Evolutionary conservation across 2,329 filamentous ascomycete species (phyloP).

Genomic region (Diaporthe helianthi): DNA sequence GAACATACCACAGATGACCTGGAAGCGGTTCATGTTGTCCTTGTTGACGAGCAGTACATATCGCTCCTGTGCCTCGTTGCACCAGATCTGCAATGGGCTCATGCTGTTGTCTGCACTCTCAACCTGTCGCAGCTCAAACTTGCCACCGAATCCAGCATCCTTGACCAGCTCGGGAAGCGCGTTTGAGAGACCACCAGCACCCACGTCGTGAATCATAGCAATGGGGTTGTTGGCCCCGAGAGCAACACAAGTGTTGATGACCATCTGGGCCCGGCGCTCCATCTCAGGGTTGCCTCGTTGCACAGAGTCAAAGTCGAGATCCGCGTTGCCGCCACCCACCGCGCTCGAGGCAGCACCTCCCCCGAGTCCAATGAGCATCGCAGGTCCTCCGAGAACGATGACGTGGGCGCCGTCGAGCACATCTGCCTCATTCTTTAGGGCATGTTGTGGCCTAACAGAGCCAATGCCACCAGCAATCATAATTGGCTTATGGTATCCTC

Average conservation of each 20-base stretch:
- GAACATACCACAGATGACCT: conserved; percentile 65
- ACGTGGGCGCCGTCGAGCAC: conserved; percentile 89
- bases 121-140: conserved; percentile 92
- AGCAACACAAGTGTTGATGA: conserved; percentile 92
- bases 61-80: conserved; percentile 94
- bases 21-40: conserved; percentile 79
- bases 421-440: conserved; percentile 79
- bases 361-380: conserved; percentile 96
- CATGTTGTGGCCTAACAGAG: conserved; percentile 88
- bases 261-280: conserved; percentile 93
- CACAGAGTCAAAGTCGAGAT: conserved; percentile 96
- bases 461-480: conserved; percentile 98
- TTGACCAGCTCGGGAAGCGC: conserved; percentile 90
- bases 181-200: conserved; percentile 79
- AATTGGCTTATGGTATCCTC: conserved; percentile 97
- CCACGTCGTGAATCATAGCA: conserved; percentile 96
- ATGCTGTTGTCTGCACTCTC: conserved; percentile 90
- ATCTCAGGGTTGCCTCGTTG: conserved; percentile 97
- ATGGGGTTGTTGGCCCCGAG: conserved; percentile 88
- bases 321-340: conserved; percentile 83
- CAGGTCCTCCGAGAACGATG: conserved; percentile 92
- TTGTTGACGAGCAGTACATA: conserved; percentile 91
- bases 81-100: conserved; percentile 98
- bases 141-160: conserved; percentile 88
- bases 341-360: conserved; percentile 94